Base-by-base conservation (phyloP, 2,329 filamentous ascomycete species). In the Akanthomyces dipterigenus region DNA sequence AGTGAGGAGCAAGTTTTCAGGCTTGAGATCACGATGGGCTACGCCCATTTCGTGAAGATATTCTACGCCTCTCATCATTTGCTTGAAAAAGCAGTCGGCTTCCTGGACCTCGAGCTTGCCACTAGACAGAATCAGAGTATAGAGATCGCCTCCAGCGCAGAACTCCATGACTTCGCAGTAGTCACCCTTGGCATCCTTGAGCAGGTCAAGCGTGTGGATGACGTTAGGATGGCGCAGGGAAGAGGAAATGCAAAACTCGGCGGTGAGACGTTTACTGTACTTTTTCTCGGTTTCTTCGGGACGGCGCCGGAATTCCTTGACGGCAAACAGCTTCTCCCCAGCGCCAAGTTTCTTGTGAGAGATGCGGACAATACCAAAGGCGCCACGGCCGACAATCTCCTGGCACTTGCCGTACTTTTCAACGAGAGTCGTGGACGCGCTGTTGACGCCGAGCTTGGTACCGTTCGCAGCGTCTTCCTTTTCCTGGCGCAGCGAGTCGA, bases 91-190 rank as follows among this genome's bases (percentile, higher is more conserved):
- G 77, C 95, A 99, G 73, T 99, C 95, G 63, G 95, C 93, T 76
- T 99, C 95, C 63, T 86, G 81, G 34, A 96, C 91, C 73, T 95
- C 93, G 22, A 99, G 86, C 75, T 96, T 96, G 63, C 91, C 91
- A 42, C 92, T 91, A 7, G 95, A 87, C 34, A 98, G 85, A 22
- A 99, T 89, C 5, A 99, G 82, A 0, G 92, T 97, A 75, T 98
- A 98, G 26, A 99, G 81, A 72, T 99, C 95, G 63, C 95, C 95
- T 63, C 95, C 95, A 42, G 93, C 93, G 73, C 95, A 99, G 72
- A 95, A 99, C 76, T 99, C 95, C 95, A 99, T 99, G 57, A 99
- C 95, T 74, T 99, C 95, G 75, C 95, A 99, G 75, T 95, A 98
- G 72, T 96, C 92, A 63, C 95, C 95, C 77, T 98, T 98, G 68